These are phyloP conservation scores for Fusarium pseudonygamai DNA, from an alignment of 2,329 filamentous ascomycete species.

Conservation along the genomic window DNA sequence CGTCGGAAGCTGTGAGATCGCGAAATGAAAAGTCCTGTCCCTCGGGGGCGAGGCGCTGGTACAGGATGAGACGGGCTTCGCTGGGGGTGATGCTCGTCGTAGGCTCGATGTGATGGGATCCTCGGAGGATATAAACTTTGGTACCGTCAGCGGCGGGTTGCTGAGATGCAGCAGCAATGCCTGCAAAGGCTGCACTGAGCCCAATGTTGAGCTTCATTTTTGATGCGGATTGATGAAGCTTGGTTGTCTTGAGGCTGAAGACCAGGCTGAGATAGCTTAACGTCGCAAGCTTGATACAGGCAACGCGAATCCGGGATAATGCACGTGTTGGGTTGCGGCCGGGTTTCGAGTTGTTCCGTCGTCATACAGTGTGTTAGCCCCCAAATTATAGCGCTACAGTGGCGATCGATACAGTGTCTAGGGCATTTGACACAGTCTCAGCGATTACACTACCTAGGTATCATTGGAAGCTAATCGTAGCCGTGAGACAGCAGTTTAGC, in stretches of 20 bases:
- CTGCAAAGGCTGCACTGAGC: slow-evolving; percentile 51
- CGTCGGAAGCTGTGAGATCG: slow-evolving; percentile 54
- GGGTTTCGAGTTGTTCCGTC: slow-evolving; percentile 44
- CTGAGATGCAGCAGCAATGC: slow-evolving; percentile 52
- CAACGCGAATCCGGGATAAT: slow-evolving; percentile 37
- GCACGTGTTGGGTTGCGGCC: slow-evolving; percentile 44
- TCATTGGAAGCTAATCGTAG: not conserved
- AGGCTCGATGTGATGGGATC: slow-evolving; percentile 42
- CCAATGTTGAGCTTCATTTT: slow-evolving; percentile 57
- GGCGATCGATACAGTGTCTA: not conserved
- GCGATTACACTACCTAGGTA: not conserved
- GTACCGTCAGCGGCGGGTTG: slow-evolving; percentile 58
- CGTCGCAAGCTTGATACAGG: slow-evolving; percentile 46
- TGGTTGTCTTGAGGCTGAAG: slow-evolving; percentile 33
- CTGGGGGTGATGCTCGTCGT: slow-evolving; percentile 59
- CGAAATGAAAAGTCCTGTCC: slow-evolving; percentile 59
- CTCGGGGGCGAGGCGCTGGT: slow-evolving; percentile 63
- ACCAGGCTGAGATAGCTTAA: slow-evolving; percentile 44
- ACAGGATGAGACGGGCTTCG: slow-evolving; percentile 66
- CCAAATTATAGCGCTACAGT: not conserved
- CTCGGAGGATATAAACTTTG: slow-evolving; percentile 63
- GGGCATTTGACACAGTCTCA: not conserved
- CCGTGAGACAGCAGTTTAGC: slow-evolving; percentile 6
- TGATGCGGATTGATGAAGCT: slow-evolving; percentile 47
- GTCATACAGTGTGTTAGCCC: slow-evolving; percentile 38